Conservation (phyloP, 495 filamentous ascomycete species). For the Acidiella bohemica region DNA sequence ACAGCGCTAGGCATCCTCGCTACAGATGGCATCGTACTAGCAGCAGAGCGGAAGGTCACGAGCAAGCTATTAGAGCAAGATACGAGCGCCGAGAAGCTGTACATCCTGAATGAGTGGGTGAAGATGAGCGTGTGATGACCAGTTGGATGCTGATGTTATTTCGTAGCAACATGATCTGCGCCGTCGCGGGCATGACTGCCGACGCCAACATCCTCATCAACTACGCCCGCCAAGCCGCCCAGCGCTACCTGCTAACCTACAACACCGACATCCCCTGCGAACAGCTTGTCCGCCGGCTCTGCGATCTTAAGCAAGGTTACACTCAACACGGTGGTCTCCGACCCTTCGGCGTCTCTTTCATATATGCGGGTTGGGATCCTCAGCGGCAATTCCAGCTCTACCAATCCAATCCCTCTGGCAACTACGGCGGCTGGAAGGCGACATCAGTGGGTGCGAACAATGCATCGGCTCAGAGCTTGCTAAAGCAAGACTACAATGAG, state of each 20-base stretch:
- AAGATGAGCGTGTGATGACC: no score
- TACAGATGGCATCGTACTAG: constrained; percentile 95
- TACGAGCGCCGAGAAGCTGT: constrained; percentile 98
- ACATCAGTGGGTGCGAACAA: constrained; percentile 97
- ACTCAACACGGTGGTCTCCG: constrained; percentile 97
- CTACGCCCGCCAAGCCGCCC: constrained; percentile 90
- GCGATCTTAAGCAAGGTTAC: constrained; percentile 98
- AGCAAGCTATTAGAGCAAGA: constrained; percentile 99
- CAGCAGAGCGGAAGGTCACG: constrained; percentile 98
- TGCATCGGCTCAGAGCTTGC: constrained; percentile 86
- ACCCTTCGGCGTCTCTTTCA: constrained; percentile 97
- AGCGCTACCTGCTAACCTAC: constrained; percentile 95
- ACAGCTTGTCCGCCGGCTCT: constrained; percentile 90
- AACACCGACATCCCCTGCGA: constrained; percentile 99
- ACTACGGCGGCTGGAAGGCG: constrained; percentile 98
- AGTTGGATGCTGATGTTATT: not conserved
- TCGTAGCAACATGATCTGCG: constrained; percentile 96
- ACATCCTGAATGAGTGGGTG: constrained; percentile 91
- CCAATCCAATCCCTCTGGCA: constrained; percentile 98
- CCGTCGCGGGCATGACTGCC: constrained; percentile 96
- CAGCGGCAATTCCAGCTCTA: constrained; percentile 96
- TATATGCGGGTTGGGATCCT: constrained; percentile 95
- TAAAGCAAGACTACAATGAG: constrained; percentile 99
- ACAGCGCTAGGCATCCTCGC: constrained; percentile 93
- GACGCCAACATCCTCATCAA: constrained; percentile 99